Evolutionary conservation across 306 rosid genomes (phyloP).

Genomic region (Citrullus colocynthis): DNA sequence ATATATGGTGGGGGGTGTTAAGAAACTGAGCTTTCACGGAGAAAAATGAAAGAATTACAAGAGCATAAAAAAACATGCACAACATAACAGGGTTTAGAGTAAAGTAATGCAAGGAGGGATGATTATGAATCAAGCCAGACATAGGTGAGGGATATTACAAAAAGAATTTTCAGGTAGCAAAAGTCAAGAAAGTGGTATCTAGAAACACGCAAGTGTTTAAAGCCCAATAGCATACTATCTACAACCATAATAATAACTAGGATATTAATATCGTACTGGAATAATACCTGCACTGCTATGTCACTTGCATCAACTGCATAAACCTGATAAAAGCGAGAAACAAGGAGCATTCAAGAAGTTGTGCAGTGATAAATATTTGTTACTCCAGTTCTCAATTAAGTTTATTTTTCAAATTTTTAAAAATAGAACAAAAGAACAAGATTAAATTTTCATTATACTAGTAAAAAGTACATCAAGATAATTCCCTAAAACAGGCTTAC

Average conservation of each 20-base stretch:
- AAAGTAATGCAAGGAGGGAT: neutral
- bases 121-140: neutral
- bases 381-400: neutral
- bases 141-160: neutral
- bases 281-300: conserved; percentile 82
- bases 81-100: neutral
- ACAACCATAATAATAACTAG: neutral
- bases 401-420: neutral
- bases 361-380: neutral
- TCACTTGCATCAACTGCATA: conserved; percentile 99
- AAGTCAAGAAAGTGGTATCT: neutral
- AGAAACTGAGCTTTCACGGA: no score
- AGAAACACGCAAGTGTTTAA: neutral
- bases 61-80: no score
- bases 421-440: neutral
- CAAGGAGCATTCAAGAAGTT: conserved; percentile 11
- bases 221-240: neutral
- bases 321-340: conserved; percentile 35
- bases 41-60: no score
- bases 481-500: neutral
- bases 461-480: neutral
- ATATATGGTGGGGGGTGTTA: no score
- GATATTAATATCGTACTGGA: neutral
- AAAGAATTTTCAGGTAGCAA: neutral
- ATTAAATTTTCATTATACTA: neutral